These are phyloP conservation scores for Pichia sp. DNA, from an alignment of 1,139 yeast species.

Conservation along the genomic window DNA sequence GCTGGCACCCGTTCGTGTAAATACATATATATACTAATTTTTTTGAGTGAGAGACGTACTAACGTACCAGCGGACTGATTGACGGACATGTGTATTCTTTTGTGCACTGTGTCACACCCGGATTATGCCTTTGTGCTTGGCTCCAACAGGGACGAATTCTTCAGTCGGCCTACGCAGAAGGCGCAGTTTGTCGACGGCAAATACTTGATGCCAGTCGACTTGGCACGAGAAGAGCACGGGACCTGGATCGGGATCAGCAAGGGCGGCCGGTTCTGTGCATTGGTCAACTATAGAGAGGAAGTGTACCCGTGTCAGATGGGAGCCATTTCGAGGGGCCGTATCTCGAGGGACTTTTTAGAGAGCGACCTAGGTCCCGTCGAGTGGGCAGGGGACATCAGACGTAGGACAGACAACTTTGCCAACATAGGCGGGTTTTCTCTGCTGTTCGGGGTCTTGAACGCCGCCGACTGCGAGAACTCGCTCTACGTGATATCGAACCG, in stretches of 20 bases:
- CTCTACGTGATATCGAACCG: constrained; percentile 51
- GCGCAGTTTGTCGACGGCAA: constrained; percentile 47
- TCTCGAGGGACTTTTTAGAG: constrained; percentile 56
- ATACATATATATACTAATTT: no score
- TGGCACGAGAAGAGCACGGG: constrained; percentile 72
- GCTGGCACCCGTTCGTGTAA: no score
- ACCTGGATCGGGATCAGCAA: constrained; percentile 84
- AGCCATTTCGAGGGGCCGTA: constrained; percentile 63
- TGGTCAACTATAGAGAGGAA: constrained; percentile 65
- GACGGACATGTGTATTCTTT: constrained; percentile 30
- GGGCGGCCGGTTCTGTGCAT: constrained; percentile 62
- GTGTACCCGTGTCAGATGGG: constrained; percentile 32
- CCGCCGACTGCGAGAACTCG: constrained; percentile 32
- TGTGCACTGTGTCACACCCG: constrained; percentile 26
- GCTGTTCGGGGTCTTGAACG: constrained; percentile 55
- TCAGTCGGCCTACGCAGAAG: constrained; percentile 62
- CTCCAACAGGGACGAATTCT: constrained; percentile 84
- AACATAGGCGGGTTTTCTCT: constrained; percentile 81
- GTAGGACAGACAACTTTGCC: constrained; percentile 36
- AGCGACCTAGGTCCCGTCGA: constrained; percentile 35
- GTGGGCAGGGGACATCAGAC: constrained; percentile 43
- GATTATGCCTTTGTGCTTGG: constrained; percentile 57
- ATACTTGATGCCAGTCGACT: constrained; percentile 69
- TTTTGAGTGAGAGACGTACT: no score
- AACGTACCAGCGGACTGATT: neutral